Percentiles rank a stretch among this genome's conserved stretches.
Evolutionary conservation across 1,284 basidiomycete genomes (phyloP).

Genomic region (Rhodotorula sp.): DNA sequence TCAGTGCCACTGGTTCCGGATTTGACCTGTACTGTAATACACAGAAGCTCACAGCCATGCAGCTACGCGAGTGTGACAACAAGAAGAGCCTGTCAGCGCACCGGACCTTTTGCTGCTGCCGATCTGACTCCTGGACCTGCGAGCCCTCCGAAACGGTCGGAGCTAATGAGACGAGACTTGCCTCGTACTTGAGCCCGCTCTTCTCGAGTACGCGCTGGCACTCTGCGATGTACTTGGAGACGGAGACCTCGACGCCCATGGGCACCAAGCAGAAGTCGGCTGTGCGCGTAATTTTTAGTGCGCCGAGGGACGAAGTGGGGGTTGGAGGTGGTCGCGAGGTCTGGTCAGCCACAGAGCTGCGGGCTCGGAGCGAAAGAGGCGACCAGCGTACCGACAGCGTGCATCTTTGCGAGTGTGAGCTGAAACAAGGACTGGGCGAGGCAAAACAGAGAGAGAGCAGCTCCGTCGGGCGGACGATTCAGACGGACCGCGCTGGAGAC

Average conservation of each 20-base stretch:
- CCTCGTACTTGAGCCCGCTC: conserved; percentile 76
- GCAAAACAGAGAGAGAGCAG: neutral
- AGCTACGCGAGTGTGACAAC: neutral
- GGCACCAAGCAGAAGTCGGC: conserved; percentile 78
- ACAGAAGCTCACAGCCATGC: conserved; percentile 11
- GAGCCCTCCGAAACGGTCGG: no score
- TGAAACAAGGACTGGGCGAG: neutral
- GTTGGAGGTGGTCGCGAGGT: neutral
- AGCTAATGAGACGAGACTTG: conserved; percentile 44
- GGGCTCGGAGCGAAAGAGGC: neutral
- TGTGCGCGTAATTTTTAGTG: conserved; percentile 1
- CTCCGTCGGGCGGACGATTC: no score
- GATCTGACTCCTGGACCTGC: no score
- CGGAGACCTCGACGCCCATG: conserved; percentile 60
- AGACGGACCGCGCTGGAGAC: no score
- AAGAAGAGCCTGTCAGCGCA: neutral
- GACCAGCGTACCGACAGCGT: neutral
- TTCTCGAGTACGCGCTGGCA: conserved; percentile 77
- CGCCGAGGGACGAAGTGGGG: neutral
- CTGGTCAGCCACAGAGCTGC: neutral
- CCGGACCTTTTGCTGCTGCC: no score
- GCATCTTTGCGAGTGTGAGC: neutral
- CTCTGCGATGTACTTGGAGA: conserved; percentile 45
- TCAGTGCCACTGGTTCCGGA: no score
- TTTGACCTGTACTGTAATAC: no score